Percentiles rank a stretch among this genome's conserved stretches.
Conservation (phyloP, 2,329 filamentous ascomycete species). For the Periconia sp. region DNA sequence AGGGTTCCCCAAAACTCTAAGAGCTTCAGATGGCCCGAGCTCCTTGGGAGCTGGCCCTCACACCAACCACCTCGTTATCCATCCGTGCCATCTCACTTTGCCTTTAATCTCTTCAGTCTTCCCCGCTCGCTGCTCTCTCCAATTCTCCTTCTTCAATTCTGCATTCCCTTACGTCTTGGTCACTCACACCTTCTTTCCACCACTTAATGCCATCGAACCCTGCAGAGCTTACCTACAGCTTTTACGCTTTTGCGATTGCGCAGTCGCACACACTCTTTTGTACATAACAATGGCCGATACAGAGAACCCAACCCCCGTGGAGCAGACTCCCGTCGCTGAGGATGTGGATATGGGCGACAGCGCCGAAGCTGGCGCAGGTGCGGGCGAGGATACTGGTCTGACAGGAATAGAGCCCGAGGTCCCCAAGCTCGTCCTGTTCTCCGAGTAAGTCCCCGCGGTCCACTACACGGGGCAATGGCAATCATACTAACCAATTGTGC, state of each 20-base stretch:
- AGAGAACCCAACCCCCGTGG: conserved; percentile 31
- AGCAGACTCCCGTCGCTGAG: conserved; percentile 30
- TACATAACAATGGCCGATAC: conserved; percentile 28
- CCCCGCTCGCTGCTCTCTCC: too few relatives aligned
- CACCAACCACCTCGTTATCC: neutral
- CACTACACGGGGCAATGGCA: neutral
- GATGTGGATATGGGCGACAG: conserved; percentile 55
- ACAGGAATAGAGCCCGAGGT: conserved; percentile 47
- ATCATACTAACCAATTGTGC: conserved; percentile 2
- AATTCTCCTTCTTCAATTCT: too few relatives aligned
- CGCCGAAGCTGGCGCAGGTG: conserved; percentile 12
- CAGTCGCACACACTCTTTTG: neutral
- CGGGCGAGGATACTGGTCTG: conserved; percentile 38
- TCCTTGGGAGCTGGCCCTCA: neutral
- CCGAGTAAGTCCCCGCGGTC: conserved; percentile 43
- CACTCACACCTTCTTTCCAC: too few relatives aligned
- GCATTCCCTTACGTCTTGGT: too few relatives aligned
- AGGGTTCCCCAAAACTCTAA: too few relatives aligned
- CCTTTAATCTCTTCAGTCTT: too few relatives aligned
- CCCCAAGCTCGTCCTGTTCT: conserved; percentile 46
- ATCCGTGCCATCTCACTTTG: too few relatives aligned
- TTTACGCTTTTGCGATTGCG: neutral
- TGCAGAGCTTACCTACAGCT: neutral
- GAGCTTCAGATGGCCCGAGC: neutral
- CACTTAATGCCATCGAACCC: too few relatives aligned